Conservation (phyloP, 345 rosid species). For the Eucalyptus sp. region DNA sequence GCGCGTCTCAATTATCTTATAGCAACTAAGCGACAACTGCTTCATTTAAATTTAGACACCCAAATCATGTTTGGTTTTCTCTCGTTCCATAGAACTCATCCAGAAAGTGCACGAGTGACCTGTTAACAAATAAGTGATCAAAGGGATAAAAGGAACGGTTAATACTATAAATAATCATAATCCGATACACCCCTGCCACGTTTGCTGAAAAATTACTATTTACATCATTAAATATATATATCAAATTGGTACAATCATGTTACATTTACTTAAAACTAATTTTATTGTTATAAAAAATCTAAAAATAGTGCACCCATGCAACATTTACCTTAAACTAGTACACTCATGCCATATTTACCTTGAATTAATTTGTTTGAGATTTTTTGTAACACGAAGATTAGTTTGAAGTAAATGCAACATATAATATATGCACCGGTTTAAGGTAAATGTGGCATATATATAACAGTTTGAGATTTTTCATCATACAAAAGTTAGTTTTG, state of each 20-base stretch:
- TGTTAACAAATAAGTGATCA: not conserved
- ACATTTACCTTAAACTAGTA: too few species aligned
- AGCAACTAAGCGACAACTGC: not conserved
- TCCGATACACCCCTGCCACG: not conserved
- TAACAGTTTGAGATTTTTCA: too few species aligned
- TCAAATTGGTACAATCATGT: accelerated
- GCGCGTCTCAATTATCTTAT: not conserved
- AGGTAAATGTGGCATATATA: too few species aligned
- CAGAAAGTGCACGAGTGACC: not conserved
- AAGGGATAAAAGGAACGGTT: not conserved
- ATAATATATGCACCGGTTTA: too few species aligned
- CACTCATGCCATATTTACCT: not conserved
- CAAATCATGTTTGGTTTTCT: not conserved
- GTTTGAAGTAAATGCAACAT: too few species aligned
- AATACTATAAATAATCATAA: not conserved
- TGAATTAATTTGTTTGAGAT: too few species aligned
- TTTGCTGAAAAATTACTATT: too few species aligned
- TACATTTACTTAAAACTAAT: too few species aligned
- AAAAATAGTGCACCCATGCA: too few species aligned
- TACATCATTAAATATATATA: too few species aligned
- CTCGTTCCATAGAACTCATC: not conserved
- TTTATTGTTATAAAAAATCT: too few species aligned
- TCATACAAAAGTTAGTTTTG: accelerated
- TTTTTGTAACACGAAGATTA: too few species aligned
- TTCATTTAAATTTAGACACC: not conserved